These are phyloP conservation scores for Boletus sp. DNA, from an alignment of 1,284 basidiomycete genomes.

Conservation along the genomic window DNA sequence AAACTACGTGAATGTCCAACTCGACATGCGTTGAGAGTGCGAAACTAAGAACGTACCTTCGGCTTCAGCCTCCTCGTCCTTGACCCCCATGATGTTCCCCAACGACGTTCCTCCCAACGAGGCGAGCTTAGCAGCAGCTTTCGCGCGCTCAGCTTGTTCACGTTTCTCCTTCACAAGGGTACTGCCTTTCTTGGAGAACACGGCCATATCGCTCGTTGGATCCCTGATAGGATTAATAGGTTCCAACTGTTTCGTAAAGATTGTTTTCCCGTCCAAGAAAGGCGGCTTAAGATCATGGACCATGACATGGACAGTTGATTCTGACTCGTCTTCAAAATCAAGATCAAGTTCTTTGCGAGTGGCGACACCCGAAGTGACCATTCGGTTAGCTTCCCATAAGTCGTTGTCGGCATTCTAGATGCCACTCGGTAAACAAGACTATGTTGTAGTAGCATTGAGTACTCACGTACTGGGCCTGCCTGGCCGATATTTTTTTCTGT, in stretches of 20 bases:
- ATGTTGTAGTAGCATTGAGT: not conserved
- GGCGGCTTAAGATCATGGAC: constrained; percentile 97
- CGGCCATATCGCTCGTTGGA: constrained; percentile 89
- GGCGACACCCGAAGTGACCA: constrained; percentile 92
- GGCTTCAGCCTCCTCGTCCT: constrained; percentile 87
- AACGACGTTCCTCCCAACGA: constrained; percentile 88
- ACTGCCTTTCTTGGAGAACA: constrained; percentile 95
- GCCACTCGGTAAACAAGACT: not conserved
- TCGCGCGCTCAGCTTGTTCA: constrained; percentile 92
- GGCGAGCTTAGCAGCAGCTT: constrained; percentile 93
- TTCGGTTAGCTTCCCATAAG: constrained; percentile 96
- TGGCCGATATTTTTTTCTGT: constrained; percentile 82
- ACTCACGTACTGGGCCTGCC: constrained; percentile 90
- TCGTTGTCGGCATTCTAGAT: constrained; percentile 92
- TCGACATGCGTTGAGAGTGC: constrained; percentile 33
- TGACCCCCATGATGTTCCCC: constrained; percentile 97
- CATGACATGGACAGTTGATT: constrained; percentile 94
- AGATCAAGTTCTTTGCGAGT: constrained; percentile 84
- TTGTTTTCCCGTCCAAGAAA: constrained; percentile 93
- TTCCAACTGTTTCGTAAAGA: constrained; percentile 95
- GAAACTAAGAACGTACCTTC: constrained; percentile 57
- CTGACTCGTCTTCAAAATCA: constrained; percentile 90
- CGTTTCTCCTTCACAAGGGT: constrained; percentile 91
- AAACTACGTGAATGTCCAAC: constrained; percentile 75
- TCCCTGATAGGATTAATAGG: constrained; percentile 97